Base-by-base conservation (phyloP, 2,329 filamentous ascomycete species). In the Tolypocladium endophyticum region DNA sequence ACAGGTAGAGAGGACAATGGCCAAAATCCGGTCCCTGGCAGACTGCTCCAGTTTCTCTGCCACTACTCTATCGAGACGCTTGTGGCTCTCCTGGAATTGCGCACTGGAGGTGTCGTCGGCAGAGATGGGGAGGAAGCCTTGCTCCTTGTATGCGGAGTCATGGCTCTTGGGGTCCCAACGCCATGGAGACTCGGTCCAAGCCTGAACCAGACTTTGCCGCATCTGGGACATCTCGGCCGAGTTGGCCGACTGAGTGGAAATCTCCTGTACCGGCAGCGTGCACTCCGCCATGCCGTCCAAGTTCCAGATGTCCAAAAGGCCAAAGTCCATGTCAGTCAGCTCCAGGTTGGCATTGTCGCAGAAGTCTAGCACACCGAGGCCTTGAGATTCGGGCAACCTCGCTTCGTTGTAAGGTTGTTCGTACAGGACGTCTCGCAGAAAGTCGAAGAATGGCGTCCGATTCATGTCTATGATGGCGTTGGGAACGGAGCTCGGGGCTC, bases 11-110 rank as follows among this genome's bases (percentile, higher is more conserved):
- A 90, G 73, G 1, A 89, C 81, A 60, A 89, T 78, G 14, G 81
- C 85, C 59, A 90, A 74, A 1, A 89, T 79, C 55, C 79, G 80
- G 69, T 90, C 87, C 4, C 85, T 79, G 25, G 75, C 77, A 7
- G 78, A 72, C 30, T 73, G 68, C 35, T 79, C 75, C 23, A 83
- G 64, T 53, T 72, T 77, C 50, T 81, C 77, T 3, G 71, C 66
- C 47, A 79, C 66, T 16, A 79, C 72, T 55, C 74, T 72, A 62
- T 76, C 71, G 23, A 76, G 63, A 33, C 69, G 69, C 61, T 71
- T 72, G 52, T 71, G 65, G 55, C 70, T 71, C 55, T 75, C 72
- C 47, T 77, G 73, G 23, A 78, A 71, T 39, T 75, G 71, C 7
- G 73, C 68, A 39, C 68, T 73, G 4, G 70, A 66, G 2, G 71